phyloP scores from a whole-genome alignment of 306 rosid species.

The Acacia acuminata region DNA sequence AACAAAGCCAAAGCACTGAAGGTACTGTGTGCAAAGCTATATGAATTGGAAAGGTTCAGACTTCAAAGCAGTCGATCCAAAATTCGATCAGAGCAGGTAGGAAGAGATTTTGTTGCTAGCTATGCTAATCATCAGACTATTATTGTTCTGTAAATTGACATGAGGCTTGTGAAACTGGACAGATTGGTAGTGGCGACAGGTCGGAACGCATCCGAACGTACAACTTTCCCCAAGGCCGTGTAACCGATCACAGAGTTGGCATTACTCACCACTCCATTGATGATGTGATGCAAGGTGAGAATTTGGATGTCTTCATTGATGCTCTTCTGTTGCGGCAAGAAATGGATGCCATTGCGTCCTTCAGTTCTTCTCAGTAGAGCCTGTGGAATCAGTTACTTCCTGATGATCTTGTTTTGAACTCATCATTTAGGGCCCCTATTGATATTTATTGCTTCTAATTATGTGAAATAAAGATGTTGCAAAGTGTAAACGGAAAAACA shows the following conservation, averaged over 20 bases:
- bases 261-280: slow-evolving; percentile 79
- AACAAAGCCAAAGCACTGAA: slow-evolving; percentile 92
- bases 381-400: slow-evolving; percentile 6
- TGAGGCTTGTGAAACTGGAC: slow-evolving; percentile 29
- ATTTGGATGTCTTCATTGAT: slow-evolving; percentile 72
- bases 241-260: slow-evolving; percentile 88
- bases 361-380: slow-evolving; percentile 50
- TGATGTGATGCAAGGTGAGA: slow-evolving; percentile 83
- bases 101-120: not conserved
- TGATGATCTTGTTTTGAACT: not conserved
- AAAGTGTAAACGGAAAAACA: not conserved
- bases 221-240: slow-evolving; percentile 94
- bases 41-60: slow-evolving; percentile 80
- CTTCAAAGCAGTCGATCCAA: slow-evolving; percentile 68
- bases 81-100: slow-evolving; percentile 83
- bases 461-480: not conserved
- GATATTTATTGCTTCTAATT: not conserved
- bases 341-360: slow-evolving; percentile 77
- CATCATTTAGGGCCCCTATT: not conserved
- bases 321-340: slow-evolving; percentile 88
- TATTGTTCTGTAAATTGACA: slow-evolving; percentile 26
- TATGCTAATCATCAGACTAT: not conserved
- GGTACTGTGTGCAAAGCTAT: slow-evolving; percentile 84
- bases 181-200: slow-evolving; percentile 96
- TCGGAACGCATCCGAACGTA: slow-evolving; percentile 89